Percentiles rank a stretch among this genome's conserved stretches.
Evolutionary conservation across 495 filamentous ascomycete genomes (phyloP).

Genomic region (Penicillium nucicola): DNA sequence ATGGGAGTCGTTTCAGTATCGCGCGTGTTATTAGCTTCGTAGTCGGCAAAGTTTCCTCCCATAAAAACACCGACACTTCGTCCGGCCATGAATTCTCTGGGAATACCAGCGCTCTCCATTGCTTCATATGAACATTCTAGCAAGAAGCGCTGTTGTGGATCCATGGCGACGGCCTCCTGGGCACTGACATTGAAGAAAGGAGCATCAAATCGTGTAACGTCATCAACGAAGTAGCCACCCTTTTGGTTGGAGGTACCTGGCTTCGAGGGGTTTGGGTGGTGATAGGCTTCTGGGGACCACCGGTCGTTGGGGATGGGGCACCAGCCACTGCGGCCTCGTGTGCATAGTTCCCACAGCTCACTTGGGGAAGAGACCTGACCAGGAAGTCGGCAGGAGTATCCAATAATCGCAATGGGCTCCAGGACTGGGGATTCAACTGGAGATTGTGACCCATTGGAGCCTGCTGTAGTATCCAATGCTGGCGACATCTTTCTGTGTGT

Average conservation of each 20-base stretch:
- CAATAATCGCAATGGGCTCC: no score
- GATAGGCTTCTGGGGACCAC: no score
- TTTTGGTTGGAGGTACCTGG: neutral
- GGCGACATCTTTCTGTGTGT: no score
- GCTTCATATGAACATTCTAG: conserved; percentile 1
- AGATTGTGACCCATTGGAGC: no score
- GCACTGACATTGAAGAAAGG: neutral
- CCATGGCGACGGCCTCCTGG: neutral
- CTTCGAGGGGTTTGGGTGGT: no score
- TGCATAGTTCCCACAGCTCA: no score
- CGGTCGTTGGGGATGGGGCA: no score
- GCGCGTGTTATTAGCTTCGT: neutral
- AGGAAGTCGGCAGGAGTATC: no score
- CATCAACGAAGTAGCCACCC: neutral
- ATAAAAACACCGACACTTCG: neutral
- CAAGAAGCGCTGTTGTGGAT: neutral
- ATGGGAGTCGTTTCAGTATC: neutral
- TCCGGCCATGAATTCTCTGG: neutral
- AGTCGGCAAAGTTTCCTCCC: neutral
- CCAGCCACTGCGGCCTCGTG: no score
- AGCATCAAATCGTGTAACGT: conserved; percentile 1
- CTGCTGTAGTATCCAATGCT: no score
- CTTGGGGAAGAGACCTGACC: no score
- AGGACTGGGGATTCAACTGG: no score
- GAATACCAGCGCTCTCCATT: neutral